These are phyloP conservation scores for Tubosaeta brunneosetosa DNA, from an alignment of 768 basidiomycete species.

Conservation along the genomic window DNA sequence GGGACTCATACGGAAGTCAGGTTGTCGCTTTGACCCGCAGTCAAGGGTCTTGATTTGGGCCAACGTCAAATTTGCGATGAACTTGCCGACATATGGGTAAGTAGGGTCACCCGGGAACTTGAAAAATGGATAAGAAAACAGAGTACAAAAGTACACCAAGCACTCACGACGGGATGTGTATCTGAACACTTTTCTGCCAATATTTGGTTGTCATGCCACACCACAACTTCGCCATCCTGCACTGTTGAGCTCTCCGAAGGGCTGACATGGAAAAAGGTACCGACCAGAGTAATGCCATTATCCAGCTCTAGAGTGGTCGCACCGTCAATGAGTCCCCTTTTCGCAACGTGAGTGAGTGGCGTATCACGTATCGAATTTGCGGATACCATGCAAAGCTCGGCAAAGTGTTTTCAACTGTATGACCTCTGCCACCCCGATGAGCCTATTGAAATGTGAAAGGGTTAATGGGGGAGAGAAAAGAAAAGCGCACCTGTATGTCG, in stretches of 20 bases:
- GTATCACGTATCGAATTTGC: conserved; percentile 7
- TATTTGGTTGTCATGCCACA: conserved; percentile 79
- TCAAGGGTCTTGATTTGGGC: conserved; percentile 78
- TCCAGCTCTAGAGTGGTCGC: conserved; percentile 76
- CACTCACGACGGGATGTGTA: conserved; percentile 56
- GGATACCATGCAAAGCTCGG: conserved; percentile 71
- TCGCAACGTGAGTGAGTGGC: conserved; percentile 5
- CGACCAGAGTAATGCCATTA: conserved; percentile 68
- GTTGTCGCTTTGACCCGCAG: conserved; percentile 66
- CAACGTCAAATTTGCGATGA: conserved; percentile 70
- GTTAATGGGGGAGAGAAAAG: neutral
- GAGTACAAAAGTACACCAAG: neutral
- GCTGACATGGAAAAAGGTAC: conserved; percentile 1
- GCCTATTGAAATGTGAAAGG: conserved; percentile 38
- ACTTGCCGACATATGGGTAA: conserved; percentile 76
- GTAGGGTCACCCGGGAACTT: conserved; percentile 55
- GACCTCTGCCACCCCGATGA: conserved; percentile 74
- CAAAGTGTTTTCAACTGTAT: conserved; percentile 67
- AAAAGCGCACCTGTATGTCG: conserved; percentile 45
- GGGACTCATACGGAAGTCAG: conserved; percentile 49
- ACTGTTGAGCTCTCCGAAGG: conserved; percentile 4
- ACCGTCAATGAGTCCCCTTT: conserved; percentile 70
- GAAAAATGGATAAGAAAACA: conserved; percentile 1
- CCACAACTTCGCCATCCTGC: conserved; percentile 71
- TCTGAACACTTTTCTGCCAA: conserved; percentile 61